Evolutionary conservation across 768 basidiomycete species (phyloP), one percentile per base, ranked within the genome.

Genomic region (Termitomyces sp.): DNA sequence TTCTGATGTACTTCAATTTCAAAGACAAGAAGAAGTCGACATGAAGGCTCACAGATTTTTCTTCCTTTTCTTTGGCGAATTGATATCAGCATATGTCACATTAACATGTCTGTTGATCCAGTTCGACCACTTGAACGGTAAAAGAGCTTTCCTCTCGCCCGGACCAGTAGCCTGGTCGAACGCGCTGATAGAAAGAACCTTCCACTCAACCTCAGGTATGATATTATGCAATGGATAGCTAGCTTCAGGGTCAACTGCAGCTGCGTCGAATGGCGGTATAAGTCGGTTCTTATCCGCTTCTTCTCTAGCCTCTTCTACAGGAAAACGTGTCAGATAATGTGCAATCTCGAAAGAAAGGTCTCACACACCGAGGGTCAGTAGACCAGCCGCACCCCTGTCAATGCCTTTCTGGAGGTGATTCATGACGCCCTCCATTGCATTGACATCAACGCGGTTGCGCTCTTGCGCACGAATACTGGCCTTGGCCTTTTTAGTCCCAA

Each of bases 401-500:
- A 99, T 95, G 47, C 86, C 82, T 33, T 88, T 84, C 79, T 92
- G 90, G 60, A 99, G 75, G 71, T 90, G 86, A 57, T 80, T 82
- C 63, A 86, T 86, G 36, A 92, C 92, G 9, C 84, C 83, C 69
- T 90, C 82, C 90, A 97, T 95, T 2, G 93, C 92, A 58, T 79
- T 76, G 20, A 90, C 84, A 73, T 97, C 94, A 38, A 99, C 86
- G 69, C 86, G 86, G 73, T 95, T 96, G 62, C 96, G 82, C 72
- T 95, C 94, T 54, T 81, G 82, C 4, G 93, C 89, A 53, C 83
- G 83, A 66, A 98, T 94, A 30, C 84, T 86, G 10, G 84, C 83
- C 70, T 92, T 89, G 46, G 94, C 92, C 69, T 97, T 98, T 74
- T 94, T 92, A 26, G 94, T 96, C 22, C 96, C 96, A 62, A 99